Evolutionary conservation across 495 filamentous ascomycete species (phyloP), one percentile per base, ranked within the genome.

Genomic region (Thermochaetoides thermophila): DNA sequence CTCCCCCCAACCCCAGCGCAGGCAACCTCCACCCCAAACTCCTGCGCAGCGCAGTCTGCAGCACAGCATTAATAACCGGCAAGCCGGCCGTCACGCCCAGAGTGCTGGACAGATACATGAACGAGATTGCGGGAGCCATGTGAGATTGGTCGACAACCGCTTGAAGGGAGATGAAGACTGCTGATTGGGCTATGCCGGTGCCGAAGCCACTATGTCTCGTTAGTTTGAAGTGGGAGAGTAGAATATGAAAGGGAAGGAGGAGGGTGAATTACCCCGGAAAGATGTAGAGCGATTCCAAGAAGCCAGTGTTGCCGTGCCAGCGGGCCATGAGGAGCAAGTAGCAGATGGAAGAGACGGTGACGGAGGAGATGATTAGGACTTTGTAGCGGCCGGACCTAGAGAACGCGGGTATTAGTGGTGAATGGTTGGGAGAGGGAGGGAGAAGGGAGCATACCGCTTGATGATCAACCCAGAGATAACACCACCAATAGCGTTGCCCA

Each of bases 401-500:
- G 1, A 0, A 5, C n/a, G n/a, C n/a, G n/a, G n/a, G n/a, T n/a
- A n/a, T n/a, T n/a, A n/a, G n/a, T n/a, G n/a, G n/a, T 27, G 39
- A 31, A 20, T 29, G 26, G 27, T 4, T 22, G 21, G 15, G 6
- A 31, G 8, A 12, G 6, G 16, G 16, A 10, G 14, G 5, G 8
- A 24, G 5, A n/a, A 28, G 31, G 16, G 17, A 4, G 21, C 48
- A 26, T 23, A 59, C 58, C 46, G 45, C 29, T 56, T 55, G 38
- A 81, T 81, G 36, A 66, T 57, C 0, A 48, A n/a, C 0, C 78
- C 76, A 0, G 73, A 63, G 1, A 72, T 19, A 0, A 83, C 40
- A 1, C 72, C 74, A 3, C 75, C 78, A 2, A 78, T 28, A 0
- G 74, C 68, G 43, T 81, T 81, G 5, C 74, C 77, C 1, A 70